Evolutionary conservation across 106 monocot genomes (phyloP), one percentile per base, ranked within the genome.

Genomic region (Phalaenopsis aphrodite): DNA sequence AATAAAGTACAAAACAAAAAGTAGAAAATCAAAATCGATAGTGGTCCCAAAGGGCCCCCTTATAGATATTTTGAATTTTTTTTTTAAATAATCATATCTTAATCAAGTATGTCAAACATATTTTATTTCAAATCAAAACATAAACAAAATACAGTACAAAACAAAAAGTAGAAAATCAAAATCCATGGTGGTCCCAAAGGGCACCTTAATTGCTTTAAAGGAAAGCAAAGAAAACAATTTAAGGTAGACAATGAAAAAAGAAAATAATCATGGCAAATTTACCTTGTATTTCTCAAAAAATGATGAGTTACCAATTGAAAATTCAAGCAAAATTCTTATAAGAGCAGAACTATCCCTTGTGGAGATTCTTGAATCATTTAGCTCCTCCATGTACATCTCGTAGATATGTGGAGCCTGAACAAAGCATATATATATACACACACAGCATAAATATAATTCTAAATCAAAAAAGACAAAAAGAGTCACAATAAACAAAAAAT

Each of bases 221-320:
- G 10, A 37, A 72, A 66, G 18, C n/a, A 58, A 19, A 56, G 61
- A 2, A 61, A 61, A 61, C 19, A 23, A 23, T 15, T 15, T 19
- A 67, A 42, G 21, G 55, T 7, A 19, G 1, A 55, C 8, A 37
- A 78, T 48, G n/a, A 9, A 48, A 39, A 18, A 14, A 52, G 16
- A 19, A 56, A 10, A 43, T 75, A 43, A 48, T 16, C 55, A 67
- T 19, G 18, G 41, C 37, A 38, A 36, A 42, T 41, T 75, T 79
- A 99, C 98, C 93, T 99, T 99, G 84, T 87, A 86, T 23, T 86
- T 56, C 21, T 83, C 84, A 81, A 88, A 88, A 48, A 91, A 74
- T 83, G 86, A 85, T 83, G 86, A 73, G 8, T 18, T n/a, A 0
- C 42, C 30, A 56, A 84, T 82, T 71, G 92, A 84, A 87, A 88